Percentiles rank a stretch among this genome's conserved stretches.
Conservation (phyloP, 345 rosid genomes). For the Pistacia vera region DNA sequence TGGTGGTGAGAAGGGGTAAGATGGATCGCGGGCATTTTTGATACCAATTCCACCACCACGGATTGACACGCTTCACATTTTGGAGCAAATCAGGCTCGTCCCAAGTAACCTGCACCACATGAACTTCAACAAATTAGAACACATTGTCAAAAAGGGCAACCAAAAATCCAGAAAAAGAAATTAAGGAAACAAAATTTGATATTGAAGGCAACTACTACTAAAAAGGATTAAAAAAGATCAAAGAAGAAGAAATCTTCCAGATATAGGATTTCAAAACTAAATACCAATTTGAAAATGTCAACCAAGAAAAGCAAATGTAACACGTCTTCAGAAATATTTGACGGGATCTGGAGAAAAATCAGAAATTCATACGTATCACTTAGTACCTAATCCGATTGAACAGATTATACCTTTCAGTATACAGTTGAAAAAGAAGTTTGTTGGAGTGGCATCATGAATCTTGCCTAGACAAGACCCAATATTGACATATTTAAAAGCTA, state of each 20-base stretch:
- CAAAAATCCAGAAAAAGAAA: neutral
- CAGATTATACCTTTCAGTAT: neutral
- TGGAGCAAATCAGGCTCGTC: constrained; percentile 82
- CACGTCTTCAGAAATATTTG: constrained; percentile 11
- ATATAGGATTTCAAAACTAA: too few relatives aligned
- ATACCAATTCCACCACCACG: constrained; percentile 81
- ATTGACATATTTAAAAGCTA: neutral
- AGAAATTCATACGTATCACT: neutral
- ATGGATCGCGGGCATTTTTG: constrained; percentile 67
- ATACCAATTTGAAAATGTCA: neutral
- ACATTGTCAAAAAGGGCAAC: constrained; percentile 13
- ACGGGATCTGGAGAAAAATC: constrained; percentile 7
- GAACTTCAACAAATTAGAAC: constrained; percentile 17
- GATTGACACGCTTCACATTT: constrained; percentile 68
- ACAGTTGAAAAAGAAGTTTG: neutral
- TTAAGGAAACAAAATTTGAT: neutral
- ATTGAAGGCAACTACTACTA: neutral
- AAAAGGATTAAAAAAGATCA: neutral
- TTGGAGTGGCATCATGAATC: neutral
- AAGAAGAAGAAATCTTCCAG: too few relatives aligned
- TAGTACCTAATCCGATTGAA: constrained; percentile 1
- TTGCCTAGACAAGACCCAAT: constrained; percentile 14
- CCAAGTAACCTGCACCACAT: constrained; percentile 59
- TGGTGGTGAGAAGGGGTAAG: constrained; percentile 66
- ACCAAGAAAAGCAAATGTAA: neutral